Evolutionary conservation across 441 rosid genomes (phyloP), one percentile per base, ranked within the genome.

Genomic region (Lepidium campestre): DNA sequence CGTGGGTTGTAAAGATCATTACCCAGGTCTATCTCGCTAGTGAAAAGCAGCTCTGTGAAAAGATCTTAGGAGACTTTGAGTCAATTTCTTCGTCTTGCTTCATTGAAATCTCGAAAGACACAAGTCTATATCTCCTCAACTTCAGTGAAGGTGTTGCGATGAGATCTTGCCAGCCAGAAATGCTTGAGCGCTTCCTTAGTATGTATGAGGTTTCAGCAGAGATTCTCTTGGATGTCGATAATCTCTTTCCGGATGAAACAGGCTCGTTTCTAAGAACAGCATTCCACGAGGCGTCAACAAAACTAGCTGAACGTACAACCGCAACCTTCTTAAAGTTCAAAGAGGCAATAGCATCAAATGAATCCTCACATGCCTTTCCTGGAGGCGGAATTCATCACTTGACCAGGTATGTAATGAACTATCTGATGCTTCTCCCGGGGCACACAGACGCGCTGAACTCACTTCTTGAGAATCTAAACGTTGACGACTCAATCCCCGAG

Each of bases 361-460:
- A 71, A 58, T 82, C 89, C 1, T 3, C 67, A 32, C 78, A 67
- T 2, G 77, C 96, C 47, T 78, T 85, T 31, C 79, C 86, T 2
- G 78, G 84, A 2, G 98, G 95, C 1, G 85, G 82, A 6, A 73
- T 88, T 34, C 98, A 88, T 71, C 98, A 72, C n/a, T 68, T 90
- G 63, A 83, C 86, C 5, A 81, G 75, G 70, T 92, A 88, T 32
- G 95, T 90, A 62, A 90, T 92, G 96, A 92, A 92, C 62, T 86
- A 86, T 74, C 32, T 90, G 72, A 83, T 69, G 73, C 71, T 79
- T 22, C 85, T 90, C 39, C 79, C 86, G 1, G 85, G 70, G 56
- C 86, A 89, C 65, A 23, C 72, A 0, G 78, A 77, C n/a, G 61
- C 86, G 29, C 81, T 92, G n/a, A 79, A 84, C 77, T 37, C 70